Conservation (phyloP, 129 eudicot genomes). For the Flaveria linearis region DNA sequence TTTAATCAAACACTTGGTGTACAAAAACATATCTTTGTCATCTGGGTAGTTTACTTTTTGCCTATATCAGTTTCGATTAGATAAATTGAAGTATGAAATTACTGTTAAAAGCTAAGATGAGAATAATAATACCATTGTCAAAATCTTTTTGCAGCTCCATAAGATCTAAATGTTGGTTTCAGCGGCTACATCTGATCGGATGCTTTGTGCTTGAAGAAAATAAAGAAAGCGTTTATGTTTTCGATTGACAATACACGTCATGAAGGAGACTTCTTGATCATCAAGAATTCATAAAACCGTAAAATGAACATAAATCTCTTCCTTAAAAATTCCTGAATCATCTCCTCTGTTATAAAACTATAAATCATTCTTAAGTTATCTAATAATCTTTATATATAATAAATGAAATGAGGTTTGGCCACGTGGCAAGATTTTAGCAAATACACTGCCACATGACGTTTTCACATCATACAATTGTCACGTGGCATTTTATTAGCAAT, state of each 20-base stretch:
- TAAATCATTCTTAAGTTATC: no score
- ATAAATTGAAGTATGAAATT: neutral
- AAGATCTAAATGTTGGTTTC: neutral
- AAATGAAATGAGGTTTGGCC: no score
- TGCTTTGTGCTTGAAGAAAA: neutral
- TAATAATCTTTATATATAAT: no score
- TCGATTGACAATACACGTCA: neutral
- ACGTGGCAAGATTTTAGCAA: no score
- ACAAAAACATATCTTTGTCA: neutral
- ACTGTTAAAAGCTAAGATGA: neutral
- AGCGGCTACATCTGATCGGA: slow-evolving; percentile 8
- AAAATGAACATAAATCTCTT: no score
- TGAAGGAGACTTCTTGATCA: neutral
- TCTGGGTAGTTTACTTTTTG: neutral
- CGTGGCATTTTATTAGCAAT: no score
- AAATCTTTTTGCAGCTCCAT: neutral
- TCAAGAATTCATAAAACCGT: neutral
- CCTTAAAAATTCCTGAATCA: no score
- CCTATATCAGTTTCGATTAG: no score
- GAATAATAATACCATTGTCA: slow-evolving; percentile 7
- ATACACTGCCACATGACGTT: no score
- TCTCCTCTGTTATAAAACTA: no score
- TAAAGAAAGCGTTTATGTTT: neutral
- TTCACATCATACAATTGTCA: no score
- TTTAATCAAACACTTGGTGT: slow-evolving; percentile 35